Conservation (phyloP, 176 grass and related monocot genomes). For the Oryza meridionalis region DNA sequence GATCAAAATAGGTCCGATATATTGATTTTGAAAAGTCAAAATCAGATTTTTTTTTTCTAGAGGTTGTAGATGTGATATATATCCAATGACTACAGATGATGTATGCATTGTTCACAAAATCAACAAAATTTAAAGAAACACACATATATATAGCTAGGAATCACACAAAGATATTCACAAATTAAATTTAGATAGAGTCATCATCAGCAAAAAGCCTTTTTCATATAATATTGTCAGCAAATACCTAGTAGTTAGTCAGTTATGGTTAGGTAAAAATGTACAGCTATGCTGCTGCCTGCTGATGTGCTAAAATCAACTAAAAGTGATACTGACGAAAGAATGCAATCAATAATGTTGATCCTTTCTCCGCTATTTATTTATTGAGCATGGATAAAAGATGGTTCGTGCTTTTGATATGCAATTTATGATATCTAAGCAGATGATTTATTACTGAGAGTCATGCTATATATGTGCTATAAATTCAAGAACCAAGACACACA, state of each 20-base stretch:
- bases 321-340: constrained; percentile 33
- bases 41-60: background rate
- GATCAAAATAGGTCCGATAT: too few species aligned
- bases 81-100: background rate
- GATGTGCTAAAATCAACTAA: constrained; percentile 35
- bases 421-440: background rate
- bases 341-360: constrained; percentile 18
- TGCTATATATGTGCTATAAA: constrained; percentile 2
- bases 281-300: constrained; percentile 11
- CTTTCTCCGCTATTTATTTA: background rate
- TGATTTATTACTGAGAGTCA: background rate
- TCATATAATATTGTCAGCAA: background rate
- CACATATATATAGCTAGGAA: background rate
- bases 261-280: constrained; percentile 22
- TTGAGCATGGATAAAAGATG: background rate
- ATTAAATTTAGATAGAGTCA: background rate
- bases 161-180: background rate
- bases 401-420: background rate
- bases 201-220: background rate
- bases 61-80: too few species aligned
- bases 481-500: background rate
- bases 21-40: background rate
- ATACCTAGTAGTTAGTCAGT: constrained; percentile 4
- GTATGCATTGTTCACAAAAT: background rate
- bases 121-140: background rate